phyloP scores from a whole-genome alignment of 2,329 filamentous ascomycete species.

The Cladosporium sp. region DNA sequence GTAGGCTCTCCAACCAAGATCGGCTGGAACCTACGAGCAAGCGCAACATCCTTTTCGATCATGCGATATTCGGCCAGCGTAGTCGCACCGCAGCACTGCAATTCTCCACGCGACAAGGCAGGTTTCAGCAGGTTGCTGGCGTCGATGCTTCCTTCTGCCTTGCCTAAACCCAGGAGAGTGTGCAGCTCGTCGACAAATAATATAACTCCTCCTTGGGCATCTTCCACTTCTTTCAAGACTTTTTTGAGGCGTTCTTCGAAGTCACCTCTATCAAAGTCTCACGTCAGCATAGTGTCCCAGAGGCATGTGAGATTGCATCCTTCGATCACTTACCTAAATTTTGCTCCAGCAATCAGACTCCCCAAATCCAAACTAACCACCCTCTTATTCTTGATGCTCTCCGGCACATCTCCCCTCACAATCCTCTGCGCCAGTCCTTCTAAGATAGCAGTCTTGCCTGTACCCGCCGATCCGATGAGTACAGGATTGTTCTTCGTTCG shows the following conservation, averaged over 20 bases:
- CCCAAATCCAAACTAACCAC: slow-evolving; percentile 88
- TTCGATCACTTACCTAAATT: slow-evolving; percentile 56
- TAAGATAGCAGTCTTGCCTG: slow-evolving; percentile 89
- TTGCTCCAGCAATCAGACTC: slow-evolving; percentile 90
- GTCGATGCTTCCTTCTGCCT: slow-evolving; percentile 94
- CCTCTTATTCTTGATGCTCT: slow-evolving; percentile 91
- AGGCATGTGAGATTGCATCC: background rate
- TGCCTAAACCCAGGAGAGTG: slow-evolving; percentile 85
- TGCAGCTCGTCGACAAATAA: slow-evolving; percentile 95
- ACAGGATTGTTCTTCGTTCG: slow-evolving; percentile 96
- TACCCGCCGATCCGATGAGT: slow-evolving; percentile 86
- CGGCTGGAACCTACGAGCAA: slow-evolving; percentile 90
- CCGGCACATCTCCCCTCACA: slow-evolving; percentile 87
- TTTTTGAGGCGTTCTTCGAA: slow-evolving; percentile 93
- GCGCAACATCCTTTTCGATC: slow-evolving; percentile 93
- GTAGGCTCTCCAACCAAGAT: slow-evolving; percentile 90
- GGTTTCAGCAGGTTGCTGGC: slow-evolving; percentile 94
- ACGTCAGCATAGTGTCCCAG: background rate
- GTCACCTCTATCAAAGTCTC: slow-evolving; percentile 62
- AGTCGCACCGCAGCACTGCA: slow-evolving; percentile 94
- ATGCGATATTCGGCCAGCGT: slow-evolving; percentile 87
- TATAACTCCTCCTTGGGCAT: slow-evolving; percentile 85
- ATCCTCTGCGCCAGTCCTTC: slow-evolving; percentile 90
- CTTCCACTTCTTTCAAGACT: slow-evolving; percentile 86
- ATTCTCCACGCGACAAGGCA: slow-evolving; percentile 83